Evolutionary conservation across 2,329 filamentous ascomycete genomes (phyloP).

Genomic region (Pyricularia sp.): DNA sequence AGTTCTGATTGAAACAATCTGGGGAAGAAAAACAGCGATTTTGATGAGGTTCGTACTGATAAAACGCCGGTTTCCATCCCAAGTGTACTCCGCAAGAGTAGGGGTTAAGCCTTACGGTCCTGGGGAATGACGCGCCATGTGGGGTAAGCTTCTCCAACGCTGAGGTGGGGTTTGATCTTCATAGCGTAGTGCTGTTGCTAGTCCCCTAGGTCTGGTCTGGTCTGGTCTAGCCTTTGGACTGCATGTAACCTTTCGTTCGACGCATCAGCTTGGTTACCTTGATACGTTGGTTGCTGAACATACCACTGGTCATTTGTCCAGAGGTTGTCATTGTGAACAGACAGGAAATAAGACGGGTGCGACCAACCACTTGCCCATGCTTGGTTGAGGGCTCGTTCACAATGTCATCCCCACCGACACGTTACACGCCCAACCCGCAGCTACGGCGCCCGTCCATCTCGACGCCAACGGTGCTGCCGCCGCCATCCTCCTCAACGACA

Average conservation of each 20-base stretch:
- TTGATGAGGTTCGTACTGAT: neutral
- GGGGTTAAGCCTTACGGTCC: neutral
- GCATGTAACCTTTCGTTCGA: neutral
- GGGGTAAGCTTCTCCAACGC: neutral
- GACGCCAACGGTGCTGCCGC: neutral
- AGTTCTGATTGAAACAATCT: neutral
- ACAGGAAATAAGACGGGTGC: neutral
- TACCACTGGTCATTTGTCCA: neutral
- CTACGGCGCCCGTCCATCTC: neutral
- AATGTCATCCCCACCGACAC: conserved; percentile 1
- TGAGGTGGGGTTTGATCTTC: neutral
- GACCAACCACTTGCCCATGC: neutral
- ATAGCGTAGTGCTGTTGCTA: neutral
- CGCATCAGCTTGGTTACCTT: neutral
- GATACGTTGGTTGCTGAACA: neutral
- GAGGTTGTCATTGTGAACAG: neutral
- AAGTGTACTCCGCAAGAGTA: neutral
- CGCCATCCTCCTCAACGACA: neutral
- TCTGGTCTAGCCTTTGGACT: neutral
- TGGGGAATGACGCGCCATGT: neutral
- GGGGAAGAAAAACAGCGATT: neutral
- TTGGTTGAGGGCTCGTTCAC: neutral
- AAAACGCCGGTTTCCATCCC: neutral
- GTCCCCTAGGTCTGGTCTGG: neutral
- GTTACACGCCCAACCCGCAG: conserved; percentile 2